Conservation (phyloP, 495 filamentous ascomycete genomes). For the Neurospora sp. region DNA sequence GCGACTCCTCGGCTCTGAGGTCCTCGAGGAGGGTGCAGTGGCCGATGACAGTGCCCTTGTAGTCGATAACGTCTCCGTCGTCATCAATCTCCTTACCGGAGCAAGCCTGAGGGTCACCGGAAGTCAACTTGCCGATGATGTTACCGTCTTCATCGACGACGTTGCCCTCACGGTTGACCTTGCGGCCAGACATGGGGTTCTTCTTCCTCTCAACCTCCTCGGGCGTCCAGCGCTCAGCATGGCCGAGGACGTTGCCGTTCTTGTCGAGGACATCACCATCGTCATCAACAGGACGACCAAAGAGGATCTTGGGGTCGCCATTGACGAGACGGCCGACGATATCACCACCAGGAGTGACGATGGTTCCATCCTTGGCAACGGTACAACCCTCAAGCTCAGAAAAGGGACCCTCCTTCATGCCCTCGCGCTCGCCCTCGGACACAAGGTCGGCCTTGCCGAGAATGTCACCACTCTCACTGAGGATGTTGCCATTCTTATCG, state of each 20-base stretch:
- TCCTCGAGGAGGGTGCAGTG: slow-evolving; percentile 73
- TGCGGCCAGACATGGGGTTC: slow-evolving; percentile 57
- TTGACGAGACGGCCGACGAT: slow-evolving; percentile 65
- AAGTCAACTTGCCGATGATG: slow-evolving; percentile 67
- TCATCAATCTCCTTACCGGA: slow-evolving; percentile 76
- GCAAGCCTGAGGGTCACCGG: slow-evolving; percentile 58
- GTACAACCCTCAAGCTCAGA: slow-evolving; percentile 61
- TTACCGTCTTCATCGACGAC: slow-evolving; percentile 75
- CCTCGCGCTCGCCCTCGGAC: slow-evolving; percentile 55
- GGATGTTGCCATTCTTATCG: slow-evolving; percentile 71
- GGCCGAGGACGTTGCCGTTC: slow-evolving; percentile 72
- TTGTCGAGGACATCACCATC: slow-evolving; percentile 76
- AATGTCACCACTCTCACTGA: slow-evolving; percentile 69
- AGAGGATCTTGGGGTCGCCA: slow-evolving; percentile 61
- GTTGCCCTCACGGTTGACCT: slow-evolving; percentile 73
- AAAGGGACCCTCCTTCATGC: slow-evolving; percentile 67
- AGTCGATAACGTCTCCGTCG: slow-evolving; percentile 74
- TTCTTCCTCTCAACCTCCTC: slow-evolving; percentile 56
- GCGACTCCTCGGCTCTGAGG: slow-evolving; percentile 44
- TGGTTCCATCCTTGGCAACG: slow-evolving; percentile 68
- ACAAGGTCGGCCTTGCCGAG: slow-evolving; percentile 74
- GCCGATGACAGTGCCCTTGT: slow-evolving; percentile 69
- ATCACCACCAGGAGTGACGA: slow-evolving; percentile 49
- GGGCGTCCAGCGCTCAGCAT: slow-evolving; percentile 73
- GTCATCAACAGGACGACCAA: slow-evolving; percentile 68